A percentile compares a stretch with the other conserved stretches of the same genome.
phyloP scores from a whole-genome alignment of 1,139 yeast genomes.

The Lodderomyces margitis region DNA sequence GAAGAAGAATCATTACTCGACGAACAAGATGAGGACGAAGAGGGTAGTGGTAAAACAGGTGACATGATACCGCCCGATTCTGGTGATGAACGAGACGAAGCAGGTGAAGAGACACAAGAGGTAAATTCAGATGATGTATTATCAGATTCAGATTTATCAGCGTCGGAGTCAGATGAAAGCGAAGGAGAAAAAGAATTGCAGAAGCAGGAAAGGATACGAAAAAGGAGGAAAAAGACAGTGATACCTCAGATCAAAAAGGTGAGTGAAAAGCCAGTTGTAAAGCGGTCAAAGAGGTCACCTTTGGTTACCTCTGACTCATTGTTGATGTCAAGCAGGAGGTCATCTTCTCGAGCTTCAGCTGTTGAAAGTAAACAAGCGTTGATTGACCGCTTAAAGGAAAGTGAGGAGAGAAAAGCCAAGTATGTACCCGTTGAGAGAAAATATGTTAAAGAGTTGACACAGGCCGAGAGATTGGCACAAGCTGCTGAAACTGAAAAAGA shows the following conservation, averaged over 20 bases:
- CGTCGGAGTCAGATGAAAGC: slow-evolving; percentile 53
- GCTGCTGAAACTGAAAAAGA: slow-evolving; percentile 83
- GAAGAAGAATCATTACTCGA: slow-evolving; percentile 30
- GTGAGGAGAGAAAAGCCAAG: slow-evolving; percentile 63
- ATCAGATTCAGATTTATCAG: slow-evolving; percentile 54
- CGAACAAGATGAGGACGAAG: slow-evolving; percentile 19
- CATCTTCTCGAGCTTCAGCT: slow-evolving; percentile 78
- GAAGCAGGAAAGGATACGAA: slow-evolving; percentile 45
- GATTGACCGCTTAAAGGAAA: slow-evolving; percentile 67
- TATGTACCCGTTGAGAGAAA: slow-evolving; percentile 39
- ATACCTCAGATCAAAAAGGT: slow-evolving; percentile 50
- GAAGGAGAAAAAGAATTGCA: slow-evolving; percentile 68
- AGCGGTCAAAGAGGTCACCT: slow-evolving; percentile 20
- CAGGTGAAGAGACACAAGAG: slow-evolving; percentile 15
- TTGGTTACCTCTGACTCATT: slow-evolving; percentile 47
- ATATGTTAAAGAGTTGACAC: slow-evolving; percentile 61
- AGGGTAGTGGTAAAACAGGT: slow-evolving; percentile 17
- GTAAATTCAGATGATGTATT: slow-evolving; percentile 43
- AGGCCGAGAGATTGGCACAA: slow-evolving; percentile 80
- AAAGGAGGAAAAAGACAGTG: slow-evolving; percentile 34
- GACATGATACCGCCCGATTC: slow-evolving; percentile 9
- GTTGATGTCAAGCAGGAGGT: slow-evolving; percentile 54
- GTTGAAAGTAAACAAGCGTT: slow-evolving; percentile 76
- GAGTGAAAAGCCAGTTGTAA: slow-evolving; percentile 13
- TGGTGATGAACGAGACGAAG: slow-evolving; percentile 7